phyloP scores from a whole-genome alignment of 192 early-diverging fungal species.

The Physocladia obscura region DNA sequence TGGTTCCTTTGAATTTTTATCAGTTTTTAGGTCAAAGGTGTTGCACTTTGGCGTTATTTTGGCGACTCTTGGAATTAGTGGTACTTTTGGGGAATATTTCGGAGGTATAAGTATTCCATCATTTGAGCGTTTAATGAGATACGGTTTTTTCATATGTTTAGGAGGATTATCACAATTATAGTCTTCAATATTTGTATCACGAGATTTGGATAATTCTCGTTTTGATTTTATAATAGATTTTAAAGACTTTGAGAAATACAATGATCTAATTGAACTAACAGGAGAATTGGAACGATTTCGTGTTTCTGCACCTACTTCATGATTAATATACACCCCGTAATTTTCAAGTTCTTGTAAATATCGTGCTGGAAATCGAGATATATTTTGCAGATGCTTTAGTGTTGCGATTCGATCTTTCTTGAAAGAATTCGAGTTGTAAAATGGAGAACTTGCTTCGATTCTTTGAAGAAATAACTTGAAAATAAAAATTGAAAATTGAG shows the following conservation, averaged over 20 bases:
- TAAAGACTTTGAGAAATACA: no score
- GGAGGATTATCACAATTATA: no score
- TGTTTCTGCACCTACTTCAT: neutral
- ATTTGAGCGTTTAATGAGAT: no score
- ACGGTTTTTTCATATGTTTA: no score
- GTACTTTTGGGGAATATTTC: neutral
- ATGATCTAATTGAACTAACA: no score
- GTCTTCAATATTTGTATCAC: no score
- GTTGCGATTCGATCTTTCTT: conserved; percentile 14
- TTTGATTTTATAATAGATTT: no score
- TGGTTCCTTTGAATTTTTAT: neutral
- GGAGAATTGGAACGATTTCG: no score
- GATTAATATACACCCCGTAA: neutral
- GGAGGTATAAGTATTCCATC: neutral
- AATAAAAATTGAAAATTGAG: neutral
- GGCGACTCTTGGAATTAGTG: conserved; percentile 15
- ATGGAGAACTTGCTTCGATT: conserved; percentile 5
- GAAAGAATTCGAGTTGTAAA: neutral
- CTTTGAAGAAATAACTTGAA: conserved; percentile 7
- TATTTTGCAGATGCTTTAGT: conserved; percentile 17
- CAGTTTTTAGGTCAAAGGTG: neutral
- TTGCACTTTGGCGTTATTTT: neutral
- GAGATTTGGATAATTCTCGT: no score
- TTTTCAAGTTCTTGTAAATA: conserved; percentile 13
- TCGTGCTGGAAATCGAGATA: conserved; percentile 16